Evolutionary conservation across 805 yeast species (phyloP), one percentile per base, ranked within the genome.

Genomic region (Ogataea paraovalis): DNA sequence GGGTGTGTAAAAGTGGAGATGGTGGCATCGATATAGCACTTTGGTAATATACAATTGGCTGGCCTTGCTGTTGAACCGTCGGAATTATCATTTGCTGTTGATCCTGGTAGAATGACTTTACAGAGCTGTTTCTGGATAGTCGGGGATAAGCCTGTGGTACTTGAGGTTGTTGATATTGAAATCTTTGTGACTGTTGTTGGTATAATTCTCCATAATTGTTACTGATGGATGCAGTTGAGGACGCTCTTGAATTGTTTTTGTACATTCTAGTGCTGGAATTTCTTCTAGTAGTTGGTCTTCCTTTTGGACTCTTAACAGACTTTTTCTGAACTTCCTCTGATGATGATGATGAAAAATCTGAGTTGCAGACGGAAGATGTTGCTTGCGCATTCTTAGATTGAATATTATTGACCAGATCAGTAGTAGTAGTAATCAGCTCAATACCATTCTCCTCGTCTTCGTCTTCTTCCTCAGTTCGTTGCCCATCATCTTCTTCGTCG

Each of bases 231-330:
- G 45, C 45, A 25, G 45, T 43, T 3, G 57, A 53, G 0, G 59
- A 55, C 12, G 57, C 45, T 14, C 57, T 39, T 10, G 59, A 53
- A 33, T 48, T 49, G 19, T 38, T 46, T 18, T 46, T 45, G 39
- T 45, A 41, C 25, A 33, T 44, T 18, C 33, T 43, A 16, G 34
- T 18, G 9, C 44, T 42, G 1, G 50, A 30, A 10, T 42, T 34
- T 14, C 43, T 21, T 13, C 41, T 34, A 5, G 9, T 16, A 16
- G 7, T 34, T 34, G 38, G 21, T 34, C 21, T 34, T 34, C 38
- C 8, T 18, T 34, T 34, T 34, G 38, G 38, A 34, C 5, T 18
- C 12, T 34, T 34, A 6, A 7, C 12, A n/a, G 12, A 16, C 38
- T 18, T 34, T 16, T 34, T 34, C 16, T 34, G 21, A 34, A 34